Base-by-base conservation (phyloP, 2,329 filamentous ascomycete genomes). In the Harringtonia aguacate region DNA sequence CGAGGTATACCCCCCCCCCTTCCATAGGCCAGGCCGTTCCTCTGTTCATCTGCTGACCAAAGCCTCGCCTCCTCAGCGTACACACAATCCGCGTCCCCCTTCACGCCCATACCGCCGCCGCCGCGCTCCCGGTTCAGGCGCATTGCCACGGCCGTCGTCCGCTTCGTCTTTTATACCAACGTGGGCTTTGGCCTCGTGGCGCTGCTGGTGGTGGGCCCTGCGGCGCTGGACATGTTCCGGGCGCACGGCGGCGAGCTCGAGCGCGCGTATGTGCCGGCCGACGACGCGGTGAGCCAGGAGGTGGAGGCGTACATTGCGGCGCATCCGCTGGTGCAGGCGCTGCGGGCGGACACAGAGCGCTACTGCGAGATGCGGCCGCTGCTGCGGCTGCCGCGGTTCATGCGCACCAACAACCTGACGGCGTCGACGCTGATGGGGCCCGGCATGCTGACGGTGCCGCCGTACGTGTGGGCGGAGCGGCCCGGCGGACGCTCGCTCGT, bases 281-380 rank as follows among this genome's bases (percentile, higher is more conserved):
- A 78, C 58, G 24, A 27, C 73, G 72, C 12, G 65, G 73, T 44
- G 61, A 69, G 24, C 64, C 56, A 50, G n/a, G 72, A 75, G 49
- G 77, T 94, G 54, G 83, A 95, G 52, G 69, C 77, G 9, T 75
- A 77, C 56, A 86, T 97, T 61, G 75, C 80, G 56, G 31, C 70
- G 37, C 87, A 92, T 65, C 82, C 86, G 1, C 60, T 94, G n/a
- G 73, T 83, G 5, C 60, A 70, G n/a, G 68, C 74, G 35, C 69
- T 97, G 40, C 81, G 89, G 38, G 62, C 64, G 17, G 72, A 84
- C 54, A 68, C 79, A 5, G 14, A 1, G 33, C 28, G 3, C 74
- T 75, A 22, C 84, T 82, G 61, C 29, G 88, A 94, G 61, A 82
- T 83, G 29, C 77, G 92, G 34, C 90, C 90, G 12, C 87, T 95